Evolutionary conservation across 2,329 filamentous ascomycete species (phyloP), one percentile per base, ranked within the genome.

Genomic region (Waltergamsia citrina): DNA sequence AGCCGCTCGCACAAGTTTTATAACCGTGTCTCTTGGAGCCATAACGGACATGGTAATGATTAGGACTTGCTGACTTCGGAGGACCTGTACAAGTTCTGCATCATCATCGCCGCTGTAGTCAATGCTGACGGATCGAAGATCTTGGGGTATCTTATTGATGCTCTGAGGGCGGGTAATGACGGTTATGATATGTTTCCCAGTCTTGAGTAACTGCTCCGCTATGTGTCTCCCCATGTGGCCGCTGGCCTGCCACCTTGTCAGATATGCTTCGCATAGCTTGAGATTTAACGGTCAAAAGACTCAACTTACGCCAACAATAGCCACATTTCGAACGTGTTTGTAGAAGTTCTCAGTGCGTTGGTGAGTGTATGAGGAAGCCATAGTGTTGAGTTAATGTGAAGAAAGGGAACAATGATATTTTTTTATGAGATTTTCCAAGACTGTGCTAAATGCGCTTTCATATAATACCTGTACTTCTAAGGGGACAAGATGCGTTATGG

Each of bases 51-150:
- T 46, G 21, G 68, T 66, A 41, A 75, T 71, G 44, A 72, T 59
- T 4, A 74, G 50, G 9, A 63, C 62, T n/a, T 79, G 60, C 40
- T 78, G 70, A 36, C 59, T 69, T 16, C 52, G 44, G 3, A 79
- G 60, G 3, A 70, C 71, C 0, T 47, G 43, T 3, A 70, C 52
- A 9, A 79, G 44, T 2, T 62, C 56, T 1, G 45, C 30, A 7
- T 57, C 44, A 29, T 67, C 52, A 18, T 54, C 47, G n/a, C n/a
- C n/a, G n/a, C n/a, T n/a, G 40, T 71, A 71, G 44, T 69, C 54
- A 18, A 75, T 52, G 4, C 44, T 38, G 19, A 52, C 56, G 11
- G 57, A 41, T 3, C 52, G 45, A 16, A 73, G 55, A 11, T 65
- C 65, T 0, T 52, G 41, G 3, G 71, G 69, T 4, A 72, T 44